Conservation (phyloP, 257 asterid genomes). For the Solanum rostratum region DNA sequence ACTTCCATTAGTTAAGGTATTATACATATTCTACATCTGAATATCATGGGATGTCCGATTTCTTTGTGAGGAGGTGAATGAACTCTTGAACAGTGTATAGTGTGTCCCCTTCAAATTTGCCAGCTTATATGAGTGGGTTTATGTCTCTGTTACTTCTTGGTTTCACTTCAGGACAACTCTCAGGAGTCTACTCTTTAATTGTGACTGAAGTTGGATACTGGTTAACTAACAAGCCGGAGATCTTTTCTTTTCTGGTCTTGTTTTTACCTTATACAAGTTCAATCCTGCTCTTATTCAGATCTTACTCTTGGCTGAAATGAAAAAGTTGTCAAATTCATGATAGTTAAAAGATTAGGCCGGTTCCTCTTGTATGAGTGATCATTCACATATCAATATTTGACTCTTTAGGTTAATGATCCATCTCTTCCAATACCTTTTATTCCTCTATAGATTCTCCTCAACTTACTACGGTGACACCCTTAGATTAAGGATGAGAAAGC, state of each 20-base stretch:
- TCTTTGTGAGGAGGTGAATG: not conserved
- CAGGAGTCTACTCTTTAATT: not conserved
- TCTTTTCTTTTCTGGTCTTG: not conserved
- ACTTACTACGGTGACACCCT: not conserved
- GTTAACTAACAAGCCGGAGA: not conserved
- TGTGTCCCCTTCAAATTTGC: not conserved
- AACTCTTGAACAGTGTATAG: not conserved
- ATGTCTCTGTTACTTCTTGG: not conserved
- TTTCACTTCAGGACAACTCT: not conserved
- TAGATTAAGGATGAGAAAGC: not conserved
- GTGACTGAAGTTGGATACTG: not conserved
- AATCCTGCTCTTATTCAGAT: not conserved
- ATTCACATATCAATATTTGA: not conserved
- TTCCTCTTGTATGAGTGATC: not conserved
- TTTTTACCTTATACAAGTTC: not conserved
- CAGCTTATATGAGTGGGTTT: not conserved
- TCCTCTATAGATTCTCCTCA: not conserved
- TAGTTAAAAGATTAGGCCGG: not conserved
- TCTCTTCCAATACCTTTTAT: not conserved
- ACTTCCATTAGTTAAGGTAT: not conserved
- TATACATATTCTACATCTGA: not conserved
- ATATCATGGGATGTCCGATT: not conserved
- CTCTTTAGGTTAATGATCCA: not conserved
- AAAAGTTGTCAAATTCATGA: not conserved
- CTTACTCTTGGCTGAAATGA: not conserved